These are phyloP conservation scores for Tetracladium setigerum DNA, from an alignment of 495 filamentous ascomycete genomes.

Conservation along the genomic window DNA sequence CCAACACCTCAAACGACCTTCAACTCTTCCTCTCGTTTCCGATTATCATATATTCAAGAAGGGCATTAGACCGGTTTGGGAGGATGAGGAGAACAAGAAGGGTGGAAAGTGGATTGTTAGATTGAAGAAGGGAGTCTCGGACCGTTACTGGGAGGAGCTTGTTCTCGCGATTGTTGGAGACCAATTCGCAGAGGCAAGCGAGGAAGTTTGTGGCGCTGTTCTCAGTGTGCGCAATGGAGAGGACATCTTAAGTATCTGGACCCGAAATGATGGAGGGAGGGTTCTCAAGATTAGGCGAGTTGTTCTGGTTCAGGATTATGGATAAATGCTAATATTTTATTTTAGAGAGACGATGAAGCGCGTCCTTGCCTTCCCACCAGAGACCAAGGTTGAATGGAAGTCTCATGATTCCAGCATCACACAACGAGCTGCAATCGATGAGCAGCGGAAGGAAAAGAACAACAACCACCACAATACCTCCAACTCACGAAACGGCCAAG, in stretches of 20 bases:
- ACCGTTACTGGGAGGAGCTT: slow-evolving; percentile 97
- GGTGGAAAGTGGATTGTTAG: slow-evolving; percentile 97
- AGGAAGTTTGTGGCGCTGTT: slow-evolving; percentile 92
- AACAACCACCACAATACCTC: slow-evolving; percentile 31
- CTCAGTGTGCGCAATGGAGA: slow-evolving; percentile 91
- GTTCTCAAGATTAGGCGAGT: slow-evolving; percentile 94
- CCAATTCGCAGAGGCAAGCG: slow-evolving; percentile 87
- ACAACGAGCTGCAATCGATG: slow-evolving; percentile 72
- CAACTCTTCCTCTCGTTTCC: slow-evolving; percentile 79
- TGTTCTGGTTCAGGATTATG: not conserved
- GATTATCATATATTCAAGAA: slow-evolving; percentile 99
- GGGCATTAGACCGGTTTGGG: slow-evolving; percentile 95
- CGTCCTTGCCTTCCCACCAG: slow-evolving; percentile 71
- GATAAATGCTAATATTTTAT: not conserved
- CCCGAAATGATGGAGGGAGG: slow-evolving; percentile 79
- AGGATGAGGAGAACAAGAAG: slow-evolving; percentile 92
- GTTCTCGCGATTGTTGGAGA: slow-evolving; percentile 87
- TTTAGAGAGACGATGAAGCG: slow-evolving; percentile 87
- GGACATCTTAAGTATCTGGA: slow-evolving; percentile 97
- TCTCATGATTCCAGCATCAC: slow-evolving; percentile 80
- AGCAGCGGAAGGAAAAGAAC: slow-evolving; percentile 69
- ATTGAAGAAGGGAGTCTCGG: slow-evolving; percentile 91
- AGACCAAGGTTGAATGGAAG: slow-evolving; percentile 91
- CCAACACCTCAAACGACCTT: slow-evolving; percentile 83
- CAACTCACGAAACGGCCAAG: slow-evolving; percentile 30